These are phyloP conservation scores for Dictyostelium firmibasis DNA, from an alignment of 78 protist genomes.

Conservation along the genomic window DNA sequence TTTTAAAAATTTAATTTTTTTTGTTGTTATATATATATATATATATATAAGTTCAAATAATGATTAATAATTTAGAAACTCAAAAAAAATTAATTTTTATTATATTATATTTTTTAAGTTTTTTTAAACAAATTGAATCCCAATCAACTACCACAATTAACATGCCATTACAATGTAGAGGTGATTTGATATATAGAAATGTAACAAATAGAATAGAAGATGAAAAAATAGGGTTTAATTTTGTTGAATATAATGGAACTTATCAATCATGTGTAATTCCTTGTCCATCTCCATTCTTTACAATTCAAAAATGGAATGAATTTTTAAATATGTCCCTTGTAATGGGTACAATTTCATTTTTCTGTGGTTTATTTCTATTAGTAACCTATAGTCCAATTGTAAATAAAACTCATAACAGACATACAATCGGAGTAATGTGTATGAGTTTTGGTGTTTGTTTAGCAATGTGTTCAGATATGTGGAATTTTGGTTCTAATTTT, in stretches of 20 bases:
- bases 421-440: not conserved
- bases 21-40: too few species aligned
- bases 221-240: slow-evolving; percentile 16
- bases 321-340: not conserved
- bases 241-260: not conserved
- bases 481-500: not conserved
- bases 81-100: not conserved
- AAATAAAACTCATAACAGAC: not conserved
- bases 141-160: not conserved
- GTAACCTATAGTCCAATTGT: not conserved
- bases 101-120: too few species aligned
- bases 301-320: not conserved
- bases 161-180: not conserved
- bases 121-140: not conserved
- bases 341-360: not conserved
- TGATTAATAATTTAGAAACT: not conserved
- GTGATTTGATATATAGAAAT: slow-evolving; percentile 16
- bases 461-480: not conserved
- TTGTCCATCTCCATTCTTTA: slow-evolving; percentile 31
- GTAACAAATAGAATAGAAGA: slow-evolving; percentile 5
- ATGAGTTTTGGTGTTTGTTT: not conserved
- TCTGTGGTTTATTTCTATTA: not conserved
- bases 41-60: not conserved
- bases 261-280: not conserved
- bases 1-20: too few species aligned